Base-by-base conservation (phyloP, 768 basidiomycete species). In the Exsudoporus frostii region DNA sequence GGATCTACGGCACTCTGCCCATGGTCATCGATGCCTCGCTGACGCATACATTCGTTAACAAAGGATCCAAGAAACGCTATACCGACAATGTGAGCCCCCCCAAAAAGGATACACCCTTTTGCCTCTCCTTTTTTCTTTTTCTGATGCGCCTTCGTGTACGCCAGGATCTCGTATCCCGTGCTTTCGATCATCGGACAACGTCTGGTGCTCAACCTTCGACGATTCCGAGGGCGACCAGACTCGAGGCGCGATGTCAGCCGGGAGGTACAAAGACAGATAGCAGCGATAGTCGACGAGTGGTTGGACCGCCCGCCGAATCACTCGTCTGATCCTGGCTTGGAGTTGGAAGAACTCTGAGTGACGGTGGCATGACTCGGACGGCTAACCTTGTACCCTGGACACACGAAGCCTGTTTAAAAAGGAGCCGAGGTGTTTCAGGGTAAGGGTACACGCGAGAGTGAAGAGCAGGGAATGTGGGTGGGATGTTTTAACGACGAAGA, bases 141-240 rank as follows among this genome's bases (percentile, higher is more conserved):
- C 41, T 37, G 41, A 42, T 11, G n/a, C 4, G 2, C 15, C 10
- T 5, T 7, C 22, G 9, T 3, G 40, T 1, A 2, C 25, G 3
- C 32, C 13, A 63, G 63, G 24, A 0, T 59, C 4, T 46, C 60
- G 22, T 45, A 20, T 15, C 54, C 60, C 1, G 13, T 63, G 7
- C 13, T 64, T 9, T 34, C 48, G 2, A 17, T 65, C 37, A 51
- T 54, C 44, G 67, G 50, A 45, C 68, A 54, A 53, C 69, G 58
- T 42, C 65, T 60, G 48, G 62, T 58, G 32, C 53, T 60, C 50
- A 67, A 60, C 50, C 59, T 60, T 15, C 53, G 49, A 13, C 25
- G 36, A 56, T 57, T 62, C 4, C 51, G 44, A 20, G 15, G 24
- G 19, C 46, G 5, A 1, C 44, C 42, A 0, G 46, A 60, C 29